Percentiles rank a stretch among this genome's conserved stretches.
Conservation (phyloP, 2,329 filamentous ascomycete genomes). For the Escovopsis sp. region DNA sequence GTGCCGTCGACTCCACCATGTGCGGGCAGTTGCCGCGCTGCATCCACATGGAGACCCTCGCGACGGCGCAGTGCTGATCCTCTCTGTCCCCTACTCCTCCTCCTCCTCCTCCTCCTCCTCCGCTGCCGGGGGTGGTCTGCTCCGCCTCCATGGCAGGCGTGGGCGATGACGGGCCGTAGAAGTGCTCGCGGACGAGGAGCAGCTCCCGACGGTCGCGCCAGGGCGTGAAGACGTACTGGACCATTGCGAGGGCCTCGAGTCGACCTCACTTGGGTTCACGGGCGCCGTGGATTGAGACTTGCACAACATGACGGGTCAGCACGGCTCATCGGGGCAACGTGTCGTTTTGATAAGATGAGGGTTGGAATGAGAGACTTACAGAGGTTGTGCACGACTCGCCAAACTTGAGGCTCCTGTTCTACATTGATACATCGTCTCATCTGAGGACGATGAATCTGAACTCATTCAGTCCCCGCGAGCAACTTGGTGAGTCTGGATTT, state of each 20-base stretch:
- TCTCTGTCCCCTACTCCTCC: conserved; percentile 4
- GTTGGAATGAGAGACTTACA: no score
- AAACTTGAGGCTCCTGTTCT: no score
- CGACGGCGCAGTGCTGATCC: conserved; percentile 34
- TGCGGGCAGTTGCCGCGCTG: conserved; percentile 62
- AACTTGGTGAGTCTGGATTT: no score
- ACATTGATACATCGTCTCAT: no score
- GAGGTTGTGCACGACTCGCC: no score
- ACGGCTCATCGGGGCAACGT: no score
- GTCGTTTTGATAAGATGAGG: no score
- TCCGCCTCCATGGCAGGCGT: conserved; percentile 1
- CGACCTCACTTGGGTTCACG: no score
- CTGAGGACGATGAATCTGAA: no score
- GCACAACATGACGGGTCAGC: no score
- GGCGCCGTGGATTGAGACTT: no score
- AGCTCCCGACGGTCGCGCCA: conserved; percentile 56
- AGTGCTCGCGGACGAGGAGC: conserved; percentile 46
- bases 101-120: not conserved
- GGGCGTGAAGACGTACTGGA: conserved; percentile 58
- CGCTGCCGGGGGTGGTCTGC: not conserved
- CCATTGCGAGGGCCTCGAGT: conserved; percentile 29
- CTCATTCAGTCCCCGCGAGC: no score
- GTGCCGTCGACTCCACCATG: conserved; percentile 63
- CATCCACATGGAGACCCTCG: conserved; percentile 53
- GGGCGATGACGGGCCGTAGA: conserved; percentile 32